Conservation (phyloP, 139 green algal genomes). For the Mesotaenium endlicherianum region DNA sequence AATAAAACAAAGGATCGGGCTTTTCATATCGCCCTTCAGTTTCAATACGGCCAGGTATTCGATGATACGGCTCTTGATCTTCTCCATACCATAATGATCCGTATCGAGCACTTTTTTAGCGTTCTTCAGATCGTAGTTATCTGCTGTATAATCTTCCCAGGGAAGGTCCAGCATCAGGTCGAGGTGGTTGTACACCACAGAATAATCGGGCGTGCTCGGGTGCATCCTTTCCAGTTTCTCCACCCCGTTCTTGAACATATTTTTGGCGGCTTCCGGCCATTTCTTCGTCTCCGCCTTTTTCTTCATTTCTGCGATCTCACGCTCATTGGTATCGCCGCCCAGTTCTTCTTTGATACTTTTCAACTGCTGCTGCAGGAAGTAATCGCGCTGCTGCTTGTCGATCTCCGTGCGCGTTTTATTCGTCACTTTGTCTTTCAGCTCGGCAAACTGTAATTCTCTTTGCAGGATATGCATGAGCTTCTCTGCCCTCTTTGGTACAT, state of each 20-base stretch:
- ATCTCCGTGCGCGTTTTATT: neutral
- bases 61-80: slow-evolving; percentile 87
- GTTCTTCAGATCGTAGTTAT: slow-evolving; percentile 79
- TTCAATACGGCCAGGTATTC: slow-evolving; percentile 72
- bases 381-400: neutral
- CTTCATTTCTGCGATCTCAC: neutral
- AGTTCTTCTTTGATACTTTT: neutral
- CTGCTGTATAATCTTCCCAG: slow-evolving; percentile 34
- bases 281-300: neutral
- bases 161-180: neutral
- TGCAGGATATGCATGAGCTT: neutral
- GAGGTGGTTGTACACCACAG: neutral
- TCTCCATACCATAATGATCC: slow-evolving; percentile 90
- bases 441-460: neutral
- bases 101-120: slow-evolving; percentile 82
- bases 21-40: neutral
- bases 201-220: neutral
- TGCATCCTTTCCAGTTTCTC: neutral
- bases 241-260: neutral
- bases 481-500: too few species aligned
- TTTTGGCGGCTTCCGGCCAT: neutral
- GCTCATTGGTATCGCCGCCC: neutral
- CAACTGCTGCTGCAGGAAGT: neutral
- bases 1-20: slow-evolving; percentile 62
- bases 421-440: neutral